These are phyloP conservation scores for Dipteronia dyeriana DNA, from an alignment of 345 rosid genomes.

Conservation along the genomic window DNA sequence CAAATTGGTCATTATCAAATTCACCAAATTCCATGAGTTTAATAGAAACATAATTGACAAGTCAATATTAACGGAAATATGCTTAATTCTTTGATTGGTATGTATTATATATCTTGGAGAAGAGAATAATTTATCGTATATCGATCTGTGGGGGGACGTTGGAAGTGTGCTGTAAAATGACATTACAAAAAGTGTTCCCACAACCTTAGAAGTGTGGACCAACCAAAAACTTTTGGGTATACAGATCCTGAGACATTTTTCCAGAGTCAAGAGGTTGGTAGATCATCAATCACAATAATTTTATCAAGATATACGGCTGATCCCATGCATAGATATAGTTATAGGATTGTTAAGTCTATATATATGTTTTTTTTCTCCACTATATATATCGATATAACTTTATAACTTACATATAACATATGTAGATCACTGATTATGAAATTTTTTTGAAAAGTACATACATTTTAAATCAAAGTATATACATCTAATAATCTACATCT, in stretches of 20 bases:
- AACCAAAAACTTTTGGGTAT: constrained; percentile 3
- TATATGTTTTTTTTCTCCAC: too few species aligned
- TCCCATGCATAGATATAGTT: too few species aligned
- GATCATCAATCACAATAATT: not conserved
- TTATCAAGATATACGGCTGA: too few species aligned
- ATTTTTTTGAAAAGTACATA: too few species aligned
- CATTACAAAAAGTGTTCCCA: constrained; percentile 16
- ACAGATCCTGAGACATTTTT: constrained; percentile 14
- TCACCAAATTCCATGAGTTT: constrained; percentile 32
- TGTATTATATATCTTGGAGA: not conserved
- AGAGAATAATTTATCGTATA: not conserved
- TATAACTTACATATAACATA: too few species aligned
- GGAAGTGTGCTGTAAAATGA: constrained; percentile 5
- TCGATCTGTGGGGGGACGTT: not conserved
- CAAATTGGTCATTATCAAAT: constrained; percentile 21
- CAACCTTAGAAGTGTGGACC: constrained; percentile 14
- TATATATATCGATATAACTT: too few species aligned
- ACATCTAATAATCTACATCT: too few species aligned
- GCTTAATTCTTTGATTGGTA: constrained; percentile 9
- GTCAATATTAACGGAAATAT: constrained; percentile 29
- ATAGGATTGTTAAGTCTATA: too few species aligned
- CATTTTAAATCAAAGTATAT: too few species aligned
- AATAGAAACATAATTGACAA: not conserved
- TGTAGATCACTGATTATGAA: too few species aligned
- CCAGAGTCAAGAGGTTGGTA: not conserved